Conservation (phyloP, 202 grass and related monocot genomes). For the Elaeis oleifera region DNA sequence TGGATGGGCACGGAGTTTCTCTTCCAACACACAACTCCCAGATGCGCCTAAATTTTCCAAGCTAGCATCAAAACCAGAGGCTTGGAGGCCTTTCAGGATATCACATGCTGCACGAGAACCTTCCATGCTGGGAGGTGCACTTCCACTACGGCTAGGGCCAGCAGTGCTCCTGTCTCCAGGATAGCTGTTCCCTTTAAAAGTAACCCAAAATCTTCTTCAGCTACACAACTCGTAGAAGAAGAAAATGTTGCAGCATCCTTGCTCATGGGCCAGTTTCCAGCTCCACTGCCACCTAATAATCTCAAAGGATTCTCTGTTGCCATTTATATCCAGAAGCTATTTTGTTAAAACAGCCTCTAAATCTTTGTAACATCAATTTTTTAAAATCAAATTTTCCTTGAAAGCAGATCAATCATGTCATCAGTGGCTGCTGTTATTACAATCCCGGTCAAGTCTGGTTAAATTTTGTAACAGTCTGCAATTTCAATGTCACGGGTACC, state of each 20-base stretch:
- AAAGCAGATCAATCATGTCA: too few relatives aligned
- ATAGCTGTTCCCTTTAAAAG: slow-evolving; percentile 41
- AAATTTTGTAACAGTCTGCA: too few relatives aligned
- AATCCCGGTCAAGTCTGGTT: too few relatives aligned
- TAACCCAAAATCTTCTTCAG: slow-evolving; percentile 59
- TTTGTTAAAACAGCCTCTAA: slow-evolving; percentile 8
- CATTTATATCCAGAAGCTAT: slow-evolving; percentile 36
- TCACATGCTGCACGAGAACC: slow-evolving; percentile 70
- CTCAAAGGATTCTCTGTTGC: slow-evolving; percentile 76
- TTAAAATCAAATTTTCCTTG: too few relatives aligned
- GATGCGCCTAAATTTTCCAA: slow-evolving; percentile 34
- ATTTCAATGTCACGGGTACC: too few relatives aligned
- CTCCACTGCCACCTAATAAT: slow-evolving; percentile 47
- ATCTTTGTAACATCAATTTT: too few relatives aligned
- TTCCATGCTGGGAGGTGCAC: slow-evolving; percentile 94
- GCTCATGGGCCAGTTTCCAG: slow-evolving; percentile 47
- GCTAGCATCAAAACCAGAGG: slow-evolving; percentile 37
- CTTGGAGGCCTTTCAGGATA: slow-evolving; percentile 40
- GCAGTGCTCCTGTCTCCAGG: slow-evolving; percentile 49
- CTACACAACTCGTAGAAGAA: slow-evolving; percentile 36
- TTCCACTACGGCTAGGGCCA: slow-evolving; percentile 77
- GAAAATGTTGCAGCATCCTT: slow-evolving; percentile 36
- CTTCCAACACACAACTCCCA: slow-evolving; percentile 48
- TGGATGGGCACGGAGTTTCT: slow-evolving; percentile 67
- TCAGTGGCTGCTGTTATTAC: too few relatives aligned